Evolutionary conservation across 129 eudicot species (phyloP).

Genomic region (Apium graveolens): DNA sequence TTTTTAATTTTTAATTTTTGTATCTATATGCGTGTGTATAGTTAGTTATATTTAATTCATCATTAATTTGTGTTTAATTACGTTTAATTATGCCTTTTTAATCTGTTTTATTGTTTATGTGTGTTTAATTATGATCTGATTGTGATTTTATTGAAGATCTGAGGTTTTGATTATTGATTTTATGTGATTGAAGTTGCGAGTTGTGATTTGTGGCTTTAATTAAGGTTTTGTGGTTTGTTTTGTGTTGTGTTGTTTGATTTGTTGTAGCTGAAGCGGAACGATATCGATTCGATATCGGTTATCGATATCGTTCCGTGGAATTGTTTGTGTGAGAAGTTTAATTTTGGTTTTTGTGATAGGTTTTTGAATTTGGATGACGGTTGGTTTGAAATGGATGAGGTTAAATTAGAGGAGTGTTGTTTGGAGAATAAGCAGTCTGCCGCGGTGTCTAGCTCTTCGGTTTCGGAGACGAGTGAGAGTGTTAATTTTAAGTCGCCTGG

Average conservation of each 20-base stretch:
- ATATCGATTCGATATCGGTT: background rate
- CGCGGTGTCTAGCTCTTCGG: conserved; percentile 67
- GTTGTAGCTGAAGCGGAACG: background rate
- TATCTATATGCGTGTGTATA: background rate
- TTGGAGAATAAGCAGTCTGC: conserved; percentile 70
- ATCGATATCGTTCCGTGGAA: background rate
- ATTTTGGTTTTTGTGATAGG: background rate
- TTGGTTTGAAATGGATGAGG: conserved; percentile 47
- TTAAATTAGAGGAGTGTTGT: conserved; percentile 46
- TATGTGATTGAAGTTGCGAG: background rate
- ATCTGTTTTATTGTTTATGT: conserved; percentile 8
- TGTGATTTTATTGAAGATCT: background rate
- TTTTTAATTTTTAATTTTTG: conserved; percentile 4
- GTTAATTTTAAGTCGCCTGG: conserved; percentile 53
- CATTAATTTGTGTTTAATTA: conserved; percentile 7
- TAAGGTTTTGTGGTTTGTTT: background rate
- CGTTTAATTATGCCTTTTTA: conserved; percentile 16
- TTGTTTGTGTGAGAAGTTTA: background rate
- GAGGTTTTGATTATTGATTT: background rate
- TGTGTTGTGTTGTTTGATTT: background rate
- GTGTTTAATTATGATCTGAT: conserved; percentile 13
- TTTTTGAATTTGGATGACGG: conserved; percentile 26
- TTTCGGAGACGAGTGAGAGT: conserved; percentile 76
- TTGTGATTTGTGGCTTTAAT: background rate
- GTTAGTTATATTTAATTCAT: conserved; percentile 11